Evolutionary conservation across 2,329 filamentous ascomycete species (phyloP), one percentile per base, ranked within the genome.

Genomic region (Penicillium vulpinum): DNA sequence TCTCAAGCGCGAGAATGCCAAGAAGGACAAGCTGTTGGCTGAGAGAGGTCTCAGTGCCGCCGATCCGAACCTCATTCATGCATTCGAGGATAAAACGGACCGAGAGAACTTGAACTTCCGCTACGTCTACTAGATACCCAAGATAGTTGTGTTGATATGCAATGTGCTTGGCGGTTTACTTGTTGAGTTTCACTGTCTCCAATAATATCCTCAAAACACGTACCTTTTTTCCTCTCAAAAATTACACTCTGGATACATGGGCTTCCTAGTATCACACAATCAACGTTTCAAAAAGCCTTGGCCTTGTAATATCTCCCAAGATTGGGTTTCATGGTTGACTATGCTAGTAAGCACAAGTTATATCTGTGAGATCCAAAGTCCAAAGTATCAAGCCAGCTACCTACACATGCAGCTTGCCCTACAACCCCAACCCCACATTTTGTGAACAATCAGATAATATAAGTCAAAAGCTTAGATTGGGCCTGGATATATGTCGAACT

Each of bases 51-150:
- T 67, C 0, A 75, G 75, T 61, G 76, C 75, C 0, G 74, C 69
- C 3, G 78, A 79, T 49, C 70, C 72, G 1, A 70, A 73, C 22
- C 70, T 80, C 33, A 67, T 76, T 9, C 82, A 85, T 64, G 84
- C 82, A 1, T 88, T 85, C 67, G 84, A 87, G 66, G 85, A 88
- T 67, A 73, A 85, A 67, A 88, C 85, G 6, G 85, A 88, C 67
- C 77, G 73, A 70, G 81, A 86, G 77, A 88, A 87, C 65, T 64
- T 79, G 28, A 82, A 82, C 59, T 87, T 87, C 70, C 77, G 83
- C 57, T 87, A 87, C 65, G 80, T 84, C 6, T 79, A 77, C 67
- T 81, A 74, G 46, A 36, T 39, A 35, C 16, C 7, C 39, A 18
- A 43, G 2, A 18, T 26, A n/a, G 10, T 15, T 31, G 21, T 4